Evolutionary conservation across 179 eudicot species (phyloP).

Genomic region (Beta lomatogona): DNA sequence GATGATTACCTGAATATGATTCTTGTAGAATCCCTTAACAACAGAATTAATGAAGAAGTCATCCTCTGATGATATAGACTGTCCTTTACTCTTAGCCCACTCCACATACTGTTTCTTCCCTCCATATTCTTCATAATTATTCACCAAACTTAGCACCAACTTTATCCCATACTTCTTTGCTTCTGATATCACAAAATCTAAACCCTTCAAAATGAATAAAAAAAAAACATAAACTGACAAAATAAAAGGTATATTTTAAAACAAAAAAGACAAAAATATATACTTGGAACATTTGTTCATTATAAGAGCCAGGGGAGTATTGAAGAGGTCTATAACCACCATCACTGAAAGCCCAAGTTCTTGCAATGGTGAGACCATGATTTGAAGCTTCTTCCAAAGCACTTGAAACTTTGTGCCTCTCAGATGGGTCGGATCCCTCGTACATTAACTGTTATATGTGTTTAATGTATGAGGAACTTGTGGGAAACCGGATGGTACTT

Average conservation of each 20-base stretch:
- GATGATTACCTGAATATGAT: conserved; percentile 58
- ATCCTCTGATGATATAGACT: conserved; percentile 51
- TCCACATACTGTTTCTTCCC: conserved; percentile 57
- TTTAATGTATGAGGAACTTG: too few species aligned
- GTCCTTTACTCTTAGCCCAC: conserved; percentile 68
- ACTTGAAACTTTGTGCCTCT: conserved; percentile 46
- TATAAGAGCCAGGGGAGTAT: conserved; percentile 68
- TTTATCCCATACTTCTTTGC: conserved; percentile 56
- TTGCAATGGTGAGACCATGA: conserved; percentile 54
- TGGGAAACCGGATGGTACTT: too few species aligned
- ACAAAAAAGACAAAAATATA: not conserved
- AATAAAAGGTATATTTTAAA: not conserved
- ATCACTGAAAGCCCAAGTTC: conserved; percentile 90
- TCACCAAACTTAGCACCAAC: conserved; percentile 48
- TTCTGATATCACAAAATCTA: conserved; percentile 60
- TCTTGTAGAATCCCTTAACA: conserved; percentile 62
- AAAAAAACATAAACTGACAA: not conserved
- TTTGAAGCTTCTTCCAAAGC: conserved; percentile 54
- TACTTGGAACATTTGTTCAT: conserved; percentile 70
- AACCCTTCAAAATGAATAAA: conserved; percentile 30
- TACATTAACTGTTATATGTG: conserved; percentile 85
- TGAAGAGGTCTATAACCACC: conserved; percentile 64
- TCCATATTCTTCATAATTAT: conserved; percentile 47
- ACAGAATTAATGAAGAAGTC: conserved; percentile 63
- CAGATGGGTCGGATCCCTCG: conserved; percentile 48